Evolutionary conservation across 495 filamentous ascomycete genomes (phyloP), one percentile per base, ranked within the genome.

Genomic region (Penicillium roqueforti): DNA sequence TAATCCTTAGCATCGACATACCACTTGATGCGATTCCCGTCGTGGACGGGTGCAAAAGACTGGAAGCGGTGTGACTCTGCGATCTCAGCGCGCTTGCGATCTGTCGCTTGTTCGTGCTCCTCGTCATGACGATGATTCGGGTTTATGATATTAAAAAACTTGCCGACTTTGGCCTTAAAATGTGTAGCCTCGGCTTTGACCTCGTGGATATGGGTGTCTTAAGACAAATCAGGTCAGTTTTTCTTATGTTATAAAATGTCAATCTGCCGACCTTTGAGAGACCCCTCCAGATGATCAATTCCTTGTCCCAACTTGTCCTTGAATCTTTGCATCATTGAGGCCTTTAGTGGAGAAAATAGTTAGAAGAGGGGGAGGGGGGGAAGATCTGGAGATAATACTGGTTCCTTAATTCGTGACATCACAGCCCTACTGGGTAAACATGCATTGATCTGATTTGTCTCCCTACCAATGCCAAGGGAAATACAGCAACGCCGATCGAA

Each of bases 1-100:
- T 97, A 97, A 69, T 97, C 88, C 34, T 87, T 76, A 0, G 87
- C 92, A 66, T 97, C 92, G 7, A 96, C 88, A 76, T 97, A 97
- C 92, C 92, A 97, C 75, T 97, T 97, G 54, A 96, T 79, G 52
- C 85, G 80, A 67, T 97, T 96, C 10, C 88, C 88, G 13, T 90
- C 83, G 20, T 82, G 82, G 60, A 91, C 83, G 1, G 92, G 92
- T 5, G 92, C 92, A 68, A 89, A 98, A 11, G 88, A 92, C 11
- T 84, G 61, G 70, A 89, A 97, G n/a, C 92, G 84, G 56, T 97
- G 87, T 22, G 80, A 81, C 51, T 91, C 81, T 56, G 80, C 71
- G 54, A 96, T 87, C 18, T 66, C 75, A 19, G 76, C 83, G 39
- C 92, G 83, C 68, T 95, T 93, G 44, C 77, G 77, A 64, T 98